Conservation (phyloP, 768 basidiomycete species). For the Rubroboletus satanas region DNA sequence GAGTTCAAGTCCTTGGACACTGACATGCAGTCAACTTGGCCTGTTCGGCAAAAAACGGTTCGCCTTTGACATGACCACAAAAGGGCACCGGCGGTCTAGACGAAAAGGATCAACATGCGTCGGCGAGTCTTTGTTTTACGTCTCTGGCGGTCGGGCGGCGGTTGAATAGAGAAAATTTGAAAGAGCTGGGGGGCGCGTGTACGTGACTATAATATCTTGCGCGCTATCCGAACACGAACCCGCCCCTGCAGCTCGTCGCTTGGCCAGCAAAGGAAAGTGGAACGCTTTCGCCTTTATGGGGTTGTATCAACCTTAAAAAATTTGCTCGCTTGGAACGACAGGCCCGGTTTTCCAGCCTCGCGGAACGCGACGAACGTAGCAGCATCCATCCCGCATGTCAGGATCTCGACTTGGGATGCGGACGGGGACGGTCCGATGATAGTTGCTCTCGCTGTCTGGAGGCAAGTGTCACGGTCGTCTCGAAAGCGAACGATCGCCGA, state of each 20-base stretch:
- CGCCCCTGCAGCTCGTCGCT: conserved; percentile 4
- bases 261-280: conserved; percentile 16
- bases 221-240: conserved; percentile 17
- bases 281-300: neutral
- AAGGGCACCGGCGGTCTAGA: neutral
- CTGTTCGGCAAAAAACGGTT: neutral
- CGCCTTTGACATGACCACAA: neutral
- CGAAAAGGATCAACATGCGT: conserved; percentile 11
- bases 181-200: conserved; percentile 3
- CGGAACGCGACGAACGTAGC: neutral
- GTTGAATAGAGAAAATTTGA: conserved; percentile 19
- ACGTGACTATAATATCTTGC: neutral
- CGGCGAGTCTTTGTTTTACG: conserved; percentile 25
- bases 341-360: conserved; percentile 4
- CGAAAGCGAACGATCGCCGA: conserved; percentile 3
- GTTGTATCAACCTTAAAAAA: neutral
- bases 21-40: neutral
- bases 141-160: conserved; percentile 9
- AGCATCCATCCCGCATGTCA: neutral
- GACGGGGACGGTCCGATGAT: neutral
- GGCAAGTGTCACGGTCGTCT: neutral
- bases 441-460: neutral
- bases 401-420: neutral
- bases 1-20: too few species aligned
- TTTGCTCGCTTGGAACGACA: conserved; percentile 1